phyloP scores from a whole-genome alignment of 805 yeast species.

The Pichia sporocuriosa region DNA sequence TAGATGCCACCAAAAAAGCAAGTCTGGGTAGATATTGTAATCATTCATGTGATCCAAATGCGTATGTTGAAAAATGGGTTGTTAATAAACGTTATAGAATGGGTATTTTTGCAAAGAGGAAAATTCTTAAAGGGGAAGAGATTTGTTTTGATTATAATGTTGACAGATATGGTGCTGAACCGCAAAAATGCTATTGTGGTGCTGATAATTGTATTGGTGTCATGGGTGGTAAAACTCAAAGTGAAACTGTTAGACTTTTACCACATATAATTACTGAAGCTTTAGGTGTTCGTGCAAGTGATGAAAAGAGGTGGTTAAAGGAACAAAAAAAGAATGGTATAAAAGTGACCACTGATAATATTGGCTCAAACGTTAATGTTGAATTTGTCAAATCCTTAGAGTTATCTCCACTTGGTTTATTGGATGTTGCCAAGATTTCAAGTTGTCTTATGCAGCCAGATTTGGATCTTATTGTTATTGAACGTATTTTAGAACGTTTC shows the following conservation, averaged over 20 bases:
- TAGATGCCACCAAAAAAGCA: conserved; percentile 90
- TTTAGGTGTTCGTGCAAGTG: conserved; percentile 61
- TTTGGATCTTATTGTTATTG: conserved; percentile 58
- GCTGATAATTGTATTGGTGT: conserved; percentile 87
- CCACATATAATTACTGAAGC: conserved; percentile 85
- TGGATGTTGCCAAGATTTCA: conserved; percentile 72
- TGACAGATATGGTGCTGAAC: conserved; percentile 91
- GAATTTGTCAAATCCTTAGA: conserved; percentile 57
- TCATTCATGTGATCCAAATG: conserved; percentile 93
- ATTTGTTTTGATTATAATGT: conserved; percentile 90
- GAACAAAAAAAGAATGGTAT: conserved; percentile 45
- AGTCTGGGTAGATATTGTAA: conserved; percentile 87
- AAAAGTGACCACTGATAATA: conserved; percentile 42
- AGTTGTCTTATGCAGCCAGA: conserved; percentile 67
- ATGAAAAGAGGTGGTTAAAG: conserved; percentile 68
- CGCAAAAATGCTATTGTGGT: conserved; percentile 93
- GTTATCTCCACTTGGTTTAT: conserved; percentile 42
- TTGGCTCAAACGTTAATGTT: conserved; percentile 53
- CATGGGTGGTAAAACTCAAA: conserved; percentile 95
- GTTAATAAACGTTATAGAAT: conserved; percentile 83
- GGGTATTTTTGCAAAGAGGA: conserved; percentile 89
- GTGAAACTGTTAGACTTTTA: conserved; percentile 77
- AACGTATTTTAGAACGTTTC: conserved; percentile 60
- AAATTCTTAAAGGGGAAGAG: conserved; percentile 74
- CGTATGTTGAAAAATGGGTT: conserved; percentile 95